Evolutionary conservation across 2,329 filamentous ascomycete species (phyloP).

Genomic region (Endothia cerciana): DNA sequence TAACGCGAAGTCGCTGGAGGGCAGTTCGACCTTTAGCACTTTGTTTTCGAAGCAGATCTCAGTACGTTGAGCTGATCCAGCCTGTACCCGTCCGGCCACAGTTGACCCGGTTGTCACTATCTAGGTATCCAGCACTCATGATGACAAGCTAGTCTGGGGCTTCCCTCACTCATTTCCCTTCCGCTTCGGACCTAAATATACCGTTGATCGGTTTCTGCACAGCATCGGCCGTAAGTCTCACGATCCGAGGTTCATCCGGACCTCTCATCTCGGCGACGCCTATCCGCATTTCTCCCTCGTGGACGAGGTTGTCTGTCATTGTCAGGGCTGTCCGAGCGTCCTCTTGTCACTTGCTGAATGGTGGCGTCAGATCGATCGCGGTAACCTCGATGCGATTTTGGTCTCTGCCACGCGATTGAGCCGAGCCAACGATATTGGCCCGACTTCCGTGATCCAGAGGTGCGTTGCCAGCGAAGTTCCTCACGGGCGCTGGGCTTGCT

Average conservation of each 20-base stretch:
- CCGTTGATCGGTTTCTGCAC: too few species aligned
- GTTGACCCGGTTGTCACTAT: slow-evolving; percentile 31
- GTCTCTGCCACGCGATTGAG: too few species aligned
- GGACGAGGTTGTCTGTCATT: background rate
- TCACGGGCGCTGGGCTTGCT: background rate
- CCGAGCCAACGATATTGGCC: too few species aligned
- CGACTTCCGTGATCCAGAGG: too few species aligned
- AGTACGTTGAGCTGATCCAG: slow-evolving; percentile 28
- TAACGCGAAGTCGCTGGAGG: too few species aligned
- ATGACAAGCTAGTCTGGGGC: slow-evolving; percentile 45
- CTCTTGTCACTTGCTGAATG: background rate
- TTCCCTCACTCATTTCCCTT: too few species aligned
- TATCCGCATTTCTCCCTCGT: background rate
- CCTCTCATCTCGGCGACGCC: background rate
- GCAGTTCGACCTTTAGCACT: background rate
- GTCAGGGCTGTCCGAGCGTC: background rate
- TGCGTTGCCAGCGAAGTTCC: background rate
- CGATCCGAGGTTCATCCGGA: background rate
- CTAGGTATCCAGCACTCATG: slow-evolving; percentile 48
- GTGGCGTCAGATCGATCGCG: too few species aligned
- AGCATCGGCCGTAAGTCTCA: too few species aligned
- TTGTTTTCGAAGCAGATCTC: background rate
- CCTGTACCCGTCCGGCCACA: background rate
- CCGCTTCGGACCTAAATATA: too few species aligned
- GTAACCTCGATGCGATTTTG: too few species aligned